These are phyloP conservation scores for Sugiyamaella japonica DNA, from an alignment of 1,139 yeast species.

Conservation along the genomic window DNA sequence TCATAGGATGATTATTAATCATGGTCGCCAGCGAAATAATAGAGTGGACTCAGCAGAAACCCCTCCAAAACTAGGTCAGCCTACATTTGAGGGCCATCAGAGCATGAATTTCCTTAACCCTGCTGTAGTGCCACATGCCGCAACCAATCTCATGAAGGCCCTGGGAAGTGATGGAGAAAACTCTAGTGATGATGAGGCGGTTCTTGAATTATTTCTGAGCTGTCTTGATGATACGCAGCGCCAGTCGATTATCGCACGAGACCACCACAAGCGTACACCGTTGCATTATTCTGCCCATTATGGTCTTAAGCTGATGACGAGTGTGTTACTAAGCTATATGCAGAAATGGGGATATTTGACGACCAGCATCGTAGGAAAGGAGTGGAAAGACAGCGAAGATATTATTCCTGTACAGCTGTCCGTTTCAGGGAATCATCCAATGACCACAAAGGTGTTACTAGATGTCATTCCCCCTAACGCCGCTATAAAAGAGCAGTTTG, in stretches of 20 bases:
- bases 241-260: conserved; percentile 59
- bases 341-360: conserved; percentile 54
- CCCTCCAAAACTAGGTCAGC: conserved; percentile 2
- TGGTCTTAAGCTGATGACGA: conserved; percentile 68
- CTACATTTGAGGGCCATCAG: conserved; percentile 10
- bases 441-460: conserved; percentile 64
- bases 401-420: conserved; percentile 83
- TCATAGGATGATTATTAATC: conserved; percentile 75
- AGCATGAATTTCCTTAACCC: conserved; percentile 44
- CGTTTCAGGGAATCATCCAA: conserved; percentile 79
- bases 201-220: conserved; percentile 54
- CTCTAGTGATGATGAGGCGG: conserved; percentile 48
- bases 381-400: conserved; percentile 85
- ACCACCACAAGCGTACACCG: conserved; percentile 79
- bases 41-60: conserved; percentile 10
- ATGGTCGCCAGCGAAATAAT: conserved; percentile 55
- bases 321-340: conserved; percentile 54
- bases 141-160: conserved; percentile 45
- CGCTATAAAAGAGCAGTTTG: conserved; percentile 12
- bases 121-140: conserved; percentile 51
- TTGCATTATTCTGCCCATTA: conserved; percentile 88
- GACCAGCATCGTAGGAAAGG: conserved; percentile 55
- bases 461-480: conserved; percentile 40
- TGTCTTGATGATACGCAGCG: conserved; percentile 55
- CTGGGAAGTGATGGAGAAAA: conserved; percentile 66